Evolutionary conservation across 805 yeast species (phyloP), one percentile per base, ranked within the genome.

Genomic region (Barnettozyma pratensis): DNA sequence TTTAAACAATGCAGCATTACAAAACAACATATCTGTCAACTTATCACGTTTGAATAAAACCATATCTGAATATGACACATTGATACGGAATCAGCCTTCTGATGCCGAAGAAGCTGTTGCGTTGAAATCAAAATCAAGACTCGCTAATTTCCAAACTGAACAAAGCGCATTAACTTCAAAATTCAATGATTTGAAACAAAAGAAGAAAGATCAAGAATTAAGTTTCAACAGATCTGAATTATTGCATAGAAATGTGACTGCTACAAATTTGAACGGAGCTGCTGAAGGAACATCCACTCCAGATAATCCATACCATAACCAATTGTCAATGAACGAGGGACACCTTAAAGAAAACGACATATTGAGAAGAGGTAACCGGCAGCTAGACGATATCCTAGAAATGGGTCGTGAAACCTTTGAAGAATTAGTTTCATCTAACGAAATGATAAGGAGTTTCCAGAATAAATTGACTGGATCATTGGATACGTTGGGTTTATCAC

Each of bases 401-500:
- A 85, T 88, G 84, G 98, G 97, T 2, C 80, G 85, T 51, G 76
- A 77, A 43, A 88, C 96, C 2, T 79, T 89, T 54, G 95, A 87
- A 44, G 96, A 91, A 61, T 72, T 94, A 26, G 85, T 86, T 19
- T 90, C 85, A 42, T 97, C 94, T 63, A 87, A 88, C 64, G 85
- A 83, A 58, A 74, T 83, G 30, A 73, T 92, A 48, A 70, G 75
- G 48, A 72, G 72, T 50, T 74, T 92, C 31, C 88, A 85, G 54
- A 67, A 73, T 39, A 79, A 75, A 54, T 74, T 94, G 70, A 79
- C 82, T 41, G 76, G 80, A 45, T 77, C 87, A 28, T 79, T 94
- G 53, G 74, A 79, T 42, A 89, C 96, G 1, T 73, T 94, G 50
- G 97, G 97, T 6, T 85, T 94, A 1, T 86, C 96, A 34, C 83